Conservation (phyloP, 1,284 basidiomycete genomes). For the Gymnopus androsaceus region DNA sequence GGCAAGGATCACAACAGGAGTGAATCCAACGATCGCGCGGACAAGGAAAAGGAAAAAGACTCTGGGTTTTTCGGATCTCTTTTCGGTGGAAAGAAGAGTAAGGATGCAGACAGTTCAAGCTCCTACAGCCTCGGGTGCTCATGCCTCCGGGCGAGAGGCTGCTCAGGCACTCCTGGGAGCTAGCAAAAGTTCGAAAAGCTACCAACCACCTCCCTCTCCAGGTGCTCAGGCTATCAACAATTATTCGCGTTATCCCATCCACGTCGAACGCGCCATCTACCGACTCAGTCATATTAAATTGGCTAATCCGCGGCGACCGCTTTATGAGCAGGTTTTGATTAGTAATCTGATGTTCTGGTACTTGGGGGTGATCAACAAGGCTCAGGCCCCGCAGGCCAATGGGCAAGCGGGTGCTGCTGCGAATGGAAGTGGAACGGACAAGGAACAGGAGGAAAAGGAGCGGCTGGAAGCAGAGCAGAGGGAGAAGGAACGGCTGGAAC, state of each 20-base stretch:
- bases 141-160: constrained; percentile 73
- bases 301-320: constrained; percentile 91
- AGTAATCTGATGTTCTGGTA: constrained; percentile 99
- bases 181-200: constrained; percentile 75
- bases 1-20: constrained; percentile 34
- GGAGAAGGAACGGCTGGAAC: constrained; percentile 46
- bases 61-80: constrained; percentile 85
- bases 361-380: constrained; percentile 94
- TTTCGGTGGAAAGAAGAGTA: constrained; percentile 83
- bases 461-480: constrained; percentile 46
- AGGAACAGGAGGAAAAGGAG: constrained; percentile 45
- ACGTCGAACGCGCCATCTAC: constrained; percentile 97
- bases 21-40: constrained; percentile 40
- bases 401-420: constrained; percentile 6
- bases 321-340: constrained; percentile 98
- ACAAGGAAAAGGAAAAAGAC: constrained; percentile 75
- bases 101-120: constrained; percentile 58
- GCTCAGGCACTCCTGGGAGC: constrained; percentile 81
- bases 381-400: constrained; percentile 46
- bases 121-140: constrained; percentile 44
- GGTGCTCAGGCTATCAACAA: constrained; percentile 48
- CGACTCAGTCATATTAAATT: constrained; percentile 97
- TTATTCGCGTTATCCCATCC: constrained; percentile 89
- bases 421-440: constrained; percentile 20
- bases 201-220: constrained; percentile 63